Evolutionary conservation across 2,329 filamentous ascomycete genomes (phyloP).

Genomic region (Diaporthe citrichinensis): DNA sequence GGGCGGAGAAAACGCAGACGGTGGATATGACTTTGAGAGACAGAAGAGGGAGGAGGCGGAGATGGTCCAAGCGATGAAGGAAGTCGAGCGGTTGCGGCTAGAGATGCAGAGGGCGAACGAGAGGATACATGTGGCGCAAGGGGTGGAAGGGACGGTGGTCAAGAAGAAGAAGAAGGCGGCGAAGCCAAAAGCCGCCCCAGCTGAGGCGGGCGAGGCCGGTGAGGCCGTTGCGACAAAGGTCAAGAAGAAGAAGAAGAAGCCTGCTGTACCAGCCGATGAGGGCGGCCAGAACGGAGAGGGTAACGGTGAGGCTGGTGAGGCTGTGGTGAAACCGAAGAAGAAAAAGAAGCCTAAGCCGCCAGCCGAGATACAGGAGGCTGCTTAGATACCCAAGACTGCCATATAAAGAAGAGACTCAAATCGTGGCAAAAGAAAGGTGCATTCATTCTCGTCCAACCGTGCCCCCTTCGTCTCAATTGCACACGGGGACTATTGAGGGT

Average conservation of each 20-base stretch:
- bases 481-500: no score
- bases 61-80: conserved; percentile 88
- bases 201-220: conserved; percentile 40
- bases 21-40: conserved; percentile 71
- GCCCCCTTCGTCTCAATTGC: background rate
- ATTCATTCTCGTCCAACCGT: background rate
- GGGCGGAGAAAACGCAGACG: conserved; percentile 58
- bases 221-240: conserved; percentile 58
- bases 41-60: conserved; percentile 85
- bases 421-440: background rate
- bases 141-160: conserved; percentile 78
- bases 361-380: conserved; percentile 43
- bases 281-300: conserved; percentile 39
- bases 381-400: conserved; percentile 33
- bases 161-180: conserved; percentile 77
- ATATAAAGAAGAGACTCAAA: background rate
- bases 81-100: conserved; percentile 87
- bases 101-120: conserved; percentile 91
- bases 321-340: conserved; percentile 48
- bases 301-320: conserved; percentile 35
- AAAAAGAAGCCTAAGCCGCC: conserved; percentile 47
- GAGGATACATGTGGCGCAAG: conserved; percentile 78
- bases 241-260: conserved; percentile 65
- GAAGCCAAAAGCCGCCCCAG: conserved; percentile 50
- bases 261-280: conserved; percentile 32